These are phyloP conservation scores for Aspergillus sp. DNA, from an alignment of 2,329 filamentous ascomycete genomes.

Conservation along the genomic window DNA sequence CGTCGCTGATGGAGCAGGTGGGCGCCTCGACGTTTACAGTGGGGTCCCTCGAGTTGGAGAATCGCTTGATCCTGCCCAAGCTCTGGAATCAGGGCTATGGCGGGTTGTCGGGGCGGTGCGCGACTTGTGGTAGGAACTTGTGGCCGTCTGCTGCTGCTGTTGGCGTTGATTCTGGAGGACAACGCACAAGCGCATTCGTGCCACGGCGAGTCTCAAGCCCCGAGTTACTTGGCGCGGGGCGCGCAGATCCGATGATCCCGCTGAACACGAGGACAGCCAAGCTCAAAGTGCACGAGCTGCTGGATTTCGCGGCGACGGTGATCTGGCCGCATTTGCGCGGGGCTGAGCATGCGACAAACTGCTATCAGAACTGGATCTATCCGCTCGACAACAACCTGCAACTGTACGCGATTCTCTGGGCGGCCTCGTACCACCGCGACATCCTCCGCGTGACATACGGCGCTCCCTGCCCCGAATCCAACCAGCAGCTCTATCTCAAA, in stretches of 20 bases:
- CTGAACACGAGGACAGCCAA: not conserved
- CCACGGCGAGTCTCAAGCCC: not conserved
- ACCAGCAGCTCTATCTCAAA: constrained; percentile 18
- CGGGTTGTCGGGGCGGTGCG: too few species aligned
- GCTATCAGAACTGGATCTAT: constrained; percentile 3
- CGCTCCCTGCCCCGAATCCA: constrained; percentile 1
- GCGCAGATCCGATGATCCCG: not conserved
- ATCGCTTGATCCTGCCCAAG: too few species aligned
- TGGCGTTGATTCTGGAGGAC: too few species aligned
- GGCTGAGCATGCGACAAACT: not conserved
- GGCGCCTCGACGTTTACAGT: too few species aligned
- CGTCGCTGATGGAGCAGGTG: too few species aligned
- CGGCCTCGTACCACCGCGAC: constrained; percentile 15
- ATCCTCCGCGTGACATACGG: constrained; percentile 16
- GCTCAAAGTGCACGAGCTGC: constrained; percentile 10
- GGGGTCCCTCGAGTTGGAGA: too few species aligned
- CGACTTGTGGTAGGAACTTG: too few species aligned
- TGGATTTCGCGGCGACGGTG: constrained; percentile 1
- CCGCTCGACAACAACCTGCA: constrained; percentile 3
- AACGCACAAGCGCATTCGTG: not conserved
- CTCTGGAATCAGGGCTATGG: too few species aligned
- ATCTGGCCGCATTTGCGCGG: constrained; percentile 10
- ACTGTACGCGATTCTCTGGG: constrained; percentile 11
- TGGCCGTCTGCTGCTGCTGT: too few species aligned
- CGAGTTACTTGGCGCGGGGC: not conserved